These are phyloP conservation scores for Talaromyces amestolkiae DNA, from an alignment of 2,329 filamentous ascomycete species.

Conservation along the genomic window DNA sequence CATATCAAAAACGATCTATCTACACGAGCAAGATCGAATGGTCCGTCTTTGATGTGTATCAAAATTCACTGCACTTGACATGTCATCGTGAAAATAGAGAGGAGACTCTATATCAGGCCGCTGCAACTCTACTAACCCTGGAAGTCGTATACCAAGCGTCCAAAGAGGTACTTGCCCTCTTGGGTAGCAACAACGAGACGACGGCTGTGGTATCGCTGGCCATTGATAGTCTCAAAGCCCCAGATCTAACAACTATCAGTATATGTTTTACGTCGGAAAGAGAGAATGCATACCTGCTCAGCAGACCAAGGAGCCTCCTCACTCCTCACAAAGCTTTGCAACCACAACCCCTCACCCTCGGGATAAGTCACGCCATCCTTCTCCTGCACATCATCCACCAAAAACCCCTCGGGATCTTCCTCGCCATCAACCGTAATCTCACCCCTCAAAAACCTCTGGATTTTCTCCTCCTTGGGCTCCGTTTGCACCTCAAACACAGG, in stretches of 20 bases:
- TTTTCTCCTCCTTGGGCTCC: slow-evolving; percentile 37
- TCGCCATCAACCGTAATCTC: slow-evolving; percentile 51
- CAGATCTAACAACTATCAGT: slow-evolving; percentile 35
- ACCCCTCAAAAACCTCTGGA: slow-evolving; percentile 40
- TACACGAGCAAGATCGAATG: not conserved
- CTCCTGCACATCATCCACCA: slow-evolving; percentile 48
- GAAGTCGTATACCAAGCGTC: slow-evolving; percentile 44
- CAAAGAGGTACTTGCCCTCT: slow-evolving; percentile 34
- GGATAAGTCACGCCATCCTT: slow-evolving; percentile 14
- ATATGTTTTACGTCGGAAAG: not conserved
- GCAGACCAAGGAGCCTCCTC: slow-evolving; percentile 53
- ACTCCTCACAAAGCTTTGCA: slow-evolving; percentile 54
- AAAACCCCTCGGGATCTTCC: slow-evolving; percentile 59
- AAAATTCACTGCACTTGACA: not conserved
- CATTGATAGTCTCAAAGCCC: slow-evolving; percentile 47
- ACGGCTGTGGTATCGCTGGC: slow-evolving; percentile 42
- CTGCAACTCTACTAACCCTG: not conserved
- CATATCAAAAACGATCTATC: not conserved
- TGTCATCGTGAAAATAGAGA: not conserved
- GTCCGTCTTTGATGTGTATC: not conserved
- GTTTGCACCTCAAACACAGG: slow-evolving; percentile 37
- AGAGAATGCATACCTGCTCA: slow-evolving; percentile 44
- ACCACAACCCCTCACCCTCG: slow-evolving; percentile 42
- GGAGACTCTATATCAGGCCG: not conserved
- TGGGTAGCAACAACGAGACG: slow-evolving; percentile 41